Conservation (phyloP, 2,329 filamentous ascomycete genomes). For the Boeremia exigua region DNA sequence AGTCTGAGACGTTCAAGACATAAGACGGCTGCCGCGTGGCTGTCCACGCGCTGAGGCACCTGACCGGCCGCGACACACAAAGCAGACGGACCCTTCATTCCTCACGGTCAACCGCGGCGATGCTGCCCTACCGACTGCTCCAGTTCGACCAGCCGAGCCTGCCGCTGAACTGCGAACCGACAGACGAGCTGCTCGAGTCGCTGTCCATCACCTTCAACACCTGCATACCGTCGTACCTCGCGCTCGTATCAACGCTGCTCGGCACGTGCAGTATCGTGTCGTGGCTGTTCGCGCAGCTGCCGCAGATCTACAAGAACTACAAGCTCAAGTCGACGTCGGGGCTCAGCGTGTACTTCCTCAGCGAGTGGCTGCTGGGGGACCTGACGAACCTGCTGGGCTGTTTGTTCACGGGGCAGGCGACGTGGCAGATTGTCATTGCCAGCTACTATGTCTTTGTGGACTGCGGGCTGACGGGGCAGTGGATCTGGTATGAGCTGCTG, state of each 20-base stretch:
- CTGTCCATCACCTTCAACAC: conserved; percentile 66
- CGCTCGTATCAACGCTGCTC: conserved; percentile 65
- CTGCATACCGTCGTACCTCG: conserved; percentile 69
- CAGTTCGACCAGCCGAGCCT: conserved; percentile 50
- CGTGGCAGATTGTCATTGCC: conserved; percentile 70
- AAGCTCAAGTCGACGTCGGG: conserved; percentile 68
- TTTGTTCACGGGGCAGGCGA: conserved; percentile 67
- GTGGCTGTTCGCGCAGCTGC: conserved; percentile 73
- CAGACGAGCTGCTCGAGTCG: conserved; percentile 61
- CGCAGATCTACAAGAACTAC: conserved; percentile 74
- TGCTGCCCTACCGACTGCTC: conserved; percentile 45
- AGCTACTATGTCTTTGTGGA: conserved; percentile 72
- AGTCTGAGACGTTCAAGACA: neutral
- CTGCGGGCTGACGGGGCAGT: conserved; percentile 66
- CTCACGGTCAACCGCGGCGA: conserved; percentile 19
- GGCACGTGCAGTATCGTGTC: conserved; percentile 68
- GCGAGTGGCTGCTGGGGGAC: conserved; percentile 71
- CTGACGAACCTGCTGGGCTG: conserved; percentile 68
- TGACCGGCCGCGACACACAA: conserved; percentile 25
- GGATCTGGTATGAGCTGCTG: conserved; percentile 69
- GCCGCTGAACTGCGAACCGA: conserved; percentile 66
- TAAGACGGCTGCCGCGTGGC: conserved; percentile 32
- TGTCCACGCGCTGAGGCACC: conserved; percentile 30
- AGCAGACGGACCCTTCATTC: conserved; percentile 10
- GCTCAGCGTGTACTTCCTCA: conserved; percentile 68